These are phyloP conservation scores for Amauroascus niger DNA, from an alignment of 2,329 filamentous ascomycete species.

Conservation along the genomic window DNA sequence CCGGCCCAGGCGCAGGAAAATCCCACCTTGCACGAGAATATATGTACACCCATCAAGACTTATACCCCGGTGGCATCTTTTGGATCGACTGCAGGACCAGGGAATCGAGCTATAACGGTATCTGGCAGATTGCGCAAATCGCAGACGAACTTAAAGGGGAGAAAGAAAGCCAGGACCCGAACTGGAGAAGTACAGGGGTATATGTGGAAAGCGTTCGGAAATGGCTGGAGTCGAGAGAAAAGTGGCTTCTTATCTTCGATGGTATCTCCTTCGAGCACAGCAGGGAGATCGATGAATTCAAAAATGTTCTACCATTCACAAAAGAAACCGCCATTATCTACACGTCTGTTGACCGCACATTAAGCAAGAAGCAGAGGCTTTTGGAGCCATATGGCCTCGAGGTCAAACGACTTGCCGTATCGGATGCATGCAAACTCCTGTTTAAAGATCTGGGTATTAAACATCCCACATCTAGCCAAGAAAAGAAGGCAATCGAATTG, in stretches of 20 bases:
- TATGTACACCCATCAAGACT: constrained; percentile 49
- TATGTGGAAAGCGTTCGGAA: constrained; percentile 50
- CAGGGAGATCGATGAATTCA: constrained; percentile 42
- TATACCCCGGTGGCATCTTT: constrained; percentile 58
- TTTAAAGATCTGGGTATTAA: constrained; percentile 54
- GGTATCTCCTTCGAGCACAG: constrained; percentile 54
- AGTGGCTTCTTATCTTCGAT: constrained; percentile 60
- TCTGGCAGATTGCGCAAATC: constrained; percentile 56
- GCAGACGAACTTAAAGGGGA: constrained; percentile 41
- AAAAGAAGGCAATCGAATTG: constrained; percentile 49
- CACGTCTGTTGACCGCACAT: constrained; percentile 55
- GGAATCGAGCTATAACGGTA: constrained; percentile 51
- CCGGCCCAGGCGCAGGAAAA: constrained; percentile 58
- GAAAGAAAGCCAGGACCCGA: constrained; percentile 30
- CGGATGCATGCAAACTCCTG: constrained; percentile 52
- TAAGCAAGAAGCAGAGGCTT: constrained; percentile 47
- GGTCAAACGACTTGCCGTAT: constrained; percentile 45
- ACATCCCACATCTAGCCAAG: constrained; percentile 47
- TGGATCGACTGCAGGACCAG: constrained; percentile 57
- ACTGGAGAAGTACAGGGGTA: constrained; percentile 35
- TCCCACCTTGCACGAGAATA: constrained; percentile 60
- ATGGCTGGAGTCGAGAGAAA: constrained; percentile 53
- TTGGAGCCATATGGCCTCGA: constrained; percentile 51
- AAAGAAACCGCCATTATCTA: constrained; percentile 57
- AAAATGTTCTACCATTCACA: constrained; percentile 55